Evolutionary conservation across 2,329 filamentous ascomycete genomes (phyloP), one percentile per base, ranked within the genome.

Genomic region (Penicillium sp.): DNA sequence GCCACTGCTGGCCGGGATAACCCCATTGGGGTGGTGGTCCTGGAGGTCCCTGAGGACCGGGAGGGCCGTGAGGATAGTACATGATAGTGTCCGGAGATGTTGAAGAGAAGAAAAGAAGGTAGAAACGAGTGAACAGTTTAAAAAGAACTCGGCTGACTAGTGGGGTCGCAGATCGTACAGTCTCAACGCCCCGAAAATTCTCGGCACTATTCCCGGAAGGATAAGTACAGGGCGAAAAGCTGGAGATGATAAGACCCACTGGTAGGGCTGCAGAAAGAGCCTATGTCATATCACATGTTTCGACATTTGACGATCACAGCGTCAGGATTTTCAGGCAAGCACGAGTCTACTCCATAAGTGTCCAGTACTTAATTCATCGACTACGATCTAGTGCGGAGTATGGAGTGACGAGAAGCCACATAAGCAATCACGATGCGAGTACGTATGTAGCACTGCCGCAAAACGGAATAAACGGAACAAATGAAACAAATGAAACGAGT

Each of bases 61-160:
- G 61, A 27, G 60, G 57, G 34, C 52, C 59, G 5, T 50, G 58
- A 21, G 57, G 56, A 51, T 61, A 59, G 18, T 64, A 60, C 54
- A 63, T 63, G 6, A 18, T 43, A 3, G 32, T 36, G 11, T 29
- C 10, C n/a, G 18, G 44, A 43, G 1, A 21, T 47, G 13, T 22
- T 5, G 47, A 32, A 42, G 32, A n/a, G 16, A 27, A 42, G 21
- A 43, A 47, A 51, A 21, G 24, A 16, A 48, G 39, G 34, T 16
- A 51, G 48, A 47, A 43, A 31, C 27, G 47, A 44, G 40, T 36
- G 54, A 47, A 47, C n/a, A 16, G 22, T n/a, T 46, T 40, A 50
- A 54, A 45, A 53, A 50, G 47, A 39, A 34, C 50, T 44, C 32
- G 32, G 46, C 40, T 52, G 49, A 32, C 24, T 22, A 21, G 52